These are phyloP conservation scores for Cercophora samala DNA, from an alignment of 495 filamentous ascomycete species.

Conservation along the genomic window DNA sequence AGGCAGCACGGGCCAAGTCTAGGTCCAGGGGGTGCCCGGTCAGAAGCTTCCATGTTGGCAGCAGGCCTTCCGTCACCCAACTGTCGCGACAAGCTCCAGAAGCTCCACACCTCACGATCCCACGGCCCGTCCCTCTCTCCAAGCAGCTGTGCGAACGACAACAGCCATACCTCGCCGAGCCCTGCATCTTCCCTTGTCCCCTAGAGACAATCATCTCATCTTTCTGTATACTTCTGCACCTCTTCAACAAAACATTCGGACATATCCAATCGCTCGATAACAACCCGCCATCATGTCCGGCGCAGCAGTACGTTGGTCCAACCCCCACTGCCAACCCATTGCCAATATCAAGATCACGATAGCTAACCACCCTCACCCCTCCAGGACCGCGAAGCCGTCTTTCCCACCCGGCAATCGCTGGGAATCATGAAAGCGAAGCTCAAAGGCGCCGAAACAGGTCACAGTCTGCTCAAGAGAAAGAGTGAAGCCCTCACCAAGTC, in stretches of 20 bases:
- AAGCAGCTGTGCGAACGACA: neutral
- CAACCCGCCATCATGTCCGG: slow-evolving; percentile 54
- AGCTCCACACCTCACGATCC: slow-evolving; percentile 24
- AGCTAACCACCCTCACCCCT: slow-evolving; percentile 24
- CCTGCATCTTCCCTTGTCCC: slow-evolving; percentile 7
- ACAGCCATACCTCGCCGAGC: neutral
- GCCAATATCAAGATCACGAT: neutral
- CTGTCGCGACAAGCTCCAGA: slow-evolving; percentile 7
- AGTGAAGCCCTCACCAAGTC: slow-evolving; percentile 89
- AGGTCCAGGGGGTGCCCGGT: slow-evolving; percentile 7
- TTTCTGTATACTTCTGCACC: slow-evolving; percentile 4
- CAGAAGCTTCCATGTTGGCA: neutral
- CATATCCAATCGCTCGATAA: neutral
- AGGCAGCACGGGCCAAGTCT: neutral
- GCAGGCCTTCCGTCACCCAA: slow-evolving; percentile 12
- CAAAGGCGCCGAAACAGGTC: slow-evolving; percentile 90
- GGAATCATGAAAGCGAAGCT: slow-evolving; percentile 98
- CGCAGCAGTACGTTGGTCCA: slow-evolving; percentile 45
- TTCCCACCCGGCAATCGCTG: slow-evolving; percentile 94
- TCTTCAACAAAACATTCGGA: neutral
- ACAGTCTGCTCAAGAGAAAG: slow-evolving; percentile 85
- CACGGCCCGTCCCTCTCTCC: neutral
- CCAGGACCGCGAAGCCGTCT: slow-evolving; percentile 88
- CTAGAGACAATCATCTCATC: slow-evolving; percentile 8
- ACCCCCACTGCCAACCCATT: slow-evolving; percentile 17